Evolutionary conservation across 1,139 yeast genomes (phyloP), one percentile per base, ranked within the genome.

Genomic region (Scheffersomyces cryptocercus): DNA sequence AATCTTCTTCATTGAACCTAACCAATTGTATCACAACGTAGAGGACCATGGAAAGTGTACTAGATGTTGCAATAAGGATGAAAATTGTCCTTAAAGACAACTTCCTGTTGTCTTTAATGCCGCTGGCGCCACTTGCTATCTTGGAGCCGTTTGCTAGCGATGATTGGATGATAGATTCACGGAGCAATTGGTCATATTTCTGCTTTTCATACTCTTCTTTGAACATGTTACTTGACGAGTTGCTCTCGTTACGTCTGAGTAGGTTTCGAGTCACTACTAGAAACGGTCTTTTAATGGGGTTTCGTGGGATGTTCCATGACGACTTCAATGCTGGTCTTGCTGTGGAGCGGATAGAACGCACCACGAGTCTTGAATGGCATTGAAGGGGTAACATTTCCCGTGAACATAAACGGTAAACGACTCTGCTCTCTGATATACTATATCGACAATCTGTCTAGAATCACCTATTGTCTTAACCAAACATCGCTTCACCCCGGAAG

Each of bases 1-100:
- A 32, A 11, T 38, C 42, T 8, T 52, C 56, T 6, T 50, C 51
- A 4, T 48, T 39, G 47, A 54, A 57, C 33, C 50, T 53, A 30
- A 48, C 33, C n/a, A 55, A 40, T 45, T 67, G 67, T 8, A 56
- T 39, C 3, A 54, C 37, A 14, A 60, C 61, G 43, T 65, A 68
- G 0, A 56, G 31, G 3, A 52, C 47, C 64, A 67, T 61, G 5
- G 68, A 54, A 10, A 61, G 40, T 2, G 64, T 46, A 36, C 65
- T 57, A 3, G 70, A 55, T 3, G 59, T 48, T 0, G 56, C 58
- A 3, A 63, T 48, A 11, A 65, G 45, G 5, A 62, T 10, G 3
- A 61, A 15, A 1, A 62, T 54, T 2, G 70, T 61, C n/a, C 51
- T 50, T 29, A 62, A 41, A 8, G 67, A 52, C 16, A 58, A 47